Evolutionary conservation across 148 eudicot species (phyloP).

Genomic region (Cornus florida): DNA sequence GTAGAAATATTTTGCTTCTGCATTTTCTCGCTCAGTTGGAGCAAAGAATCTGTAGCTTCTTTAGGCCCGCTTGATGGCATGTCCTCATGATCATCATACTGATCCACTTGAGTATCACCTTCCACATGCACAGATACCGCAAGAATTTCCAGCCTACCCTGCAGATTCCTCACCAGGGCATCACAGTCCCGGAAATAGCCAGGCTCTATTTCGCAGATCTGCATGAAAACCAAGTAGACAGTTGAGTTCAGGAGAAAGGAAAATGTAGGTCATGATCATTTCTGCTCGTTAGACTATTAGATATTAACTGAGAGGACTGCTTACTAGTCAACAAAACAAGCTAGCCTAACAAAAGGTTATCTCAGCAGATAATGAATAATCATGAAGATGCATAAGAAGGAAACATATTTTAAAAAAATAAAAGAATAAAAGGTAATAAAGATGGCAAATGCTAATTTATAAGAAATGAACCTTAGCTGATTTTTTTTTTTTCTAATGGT

Average conservation of each 20-base stretch:
- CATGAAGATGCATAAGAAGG: not conserved
- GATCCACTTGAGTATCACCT: constrained; percentile 70
- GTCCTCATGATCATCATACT: constrained; percentile 66
- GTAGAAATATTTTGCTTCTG: constrained; percentile 57
- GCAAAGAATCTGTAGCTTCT: constrained; percentile 33
- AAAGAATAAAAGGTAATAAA: not conserved
- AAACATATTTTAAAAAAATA: not conserved
- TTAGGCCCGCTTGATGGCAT: constrained; percentile 33
- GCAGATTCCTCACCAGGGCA: constrained; percentile 64
- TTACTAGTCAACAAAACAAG: not conserved
- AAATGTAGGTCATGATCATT: not conserved
- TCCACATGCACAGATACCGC: constrained; percentile 81
- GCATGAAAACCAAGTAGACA: constrained; percentile 10
- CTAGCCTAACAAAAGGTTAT: not conserved
- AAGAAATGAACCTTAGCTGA: too few species aligned
- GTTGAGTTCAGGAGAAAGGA: not conserved
- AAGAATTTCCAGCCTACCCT: constrained; percentile 84
- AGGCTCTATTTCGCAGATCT: constrained; percentile 90
- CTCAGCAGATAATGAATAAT: not conserved
- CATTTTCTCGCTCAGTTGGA: constrained; percentile 52
- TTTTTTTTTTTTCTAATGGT: not conserved
- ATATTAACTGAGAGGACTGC: not conserved
- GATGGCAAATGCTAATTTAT: not conserved
- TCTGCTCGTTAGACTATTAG: not conserved
- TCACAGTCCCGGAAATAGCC: constrained; percentile 79